Conservation (phyloP, 179 eudicot species). For the Corrigiola litoralis region DNA sequence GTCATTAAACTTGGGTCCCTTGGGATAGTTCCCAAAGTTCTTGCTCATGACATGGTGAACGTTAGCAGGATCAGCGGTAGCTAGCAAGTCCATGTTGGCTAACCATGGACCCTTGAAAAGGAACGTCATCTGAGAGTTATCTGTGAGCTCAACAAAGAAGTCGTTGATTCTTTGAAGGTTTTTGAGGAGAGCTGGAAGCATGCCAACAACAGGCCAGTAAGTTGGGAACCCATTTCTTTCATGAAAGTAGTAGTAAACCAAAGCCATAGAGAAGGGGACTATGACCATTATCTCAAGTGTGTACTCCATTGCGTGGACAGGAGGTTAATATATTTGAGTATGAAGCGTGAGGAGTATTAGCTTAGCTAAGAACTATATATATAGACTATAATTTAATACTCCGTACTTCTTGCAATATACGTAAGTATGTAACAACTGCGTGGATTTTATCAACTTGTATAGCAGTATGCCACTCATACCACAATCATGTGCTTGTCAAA, state of each 20-base stretch:
- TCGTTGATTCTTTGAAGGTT: slow-evolving; percentile 19
- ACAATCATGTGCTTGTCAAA: too few species aligned
- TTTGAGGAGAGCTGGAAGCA: slow-evolving; percentile 21
- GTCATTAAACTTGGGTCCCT: slow-evolving; percentile 31
- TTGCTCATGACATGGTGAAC: slow-evolving; percentile 36
- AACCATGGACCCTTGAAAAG: slow-evolving; percentile 42
- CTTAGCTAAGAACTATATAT: too few species aligned
- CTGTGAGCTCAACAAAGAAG: background rate
- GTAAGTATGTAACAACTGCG: too few species aligned
- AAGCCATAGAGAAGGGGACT: background rate
- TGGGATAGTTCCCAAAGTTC: slow-evolving; percentile 22
- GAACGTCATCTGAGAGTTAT: slow-evolving; percentile 19
- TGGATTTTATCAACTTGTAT: too few species aligned
- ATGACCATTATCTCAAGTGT: too few species aligned
- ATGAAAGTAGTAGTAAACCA: slow-evolving; percentile 1
- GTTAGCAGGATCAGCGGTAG: slow-evolving; percentile 37
- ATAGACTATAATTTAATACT: too few species aligned
- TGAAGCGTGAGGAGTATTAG: too few species aligned
- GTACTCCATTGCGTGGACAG: too few species aligned
- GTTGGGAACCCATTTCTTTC: slow-evolving; percentile 21
- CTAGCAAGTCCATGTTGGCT: slow-evolving; percentile 27
- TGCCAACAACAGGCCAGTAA: slow-evolving; percentile 34
- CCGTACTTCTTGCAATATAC: too few species aligned
- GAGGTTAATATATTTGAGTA: too few species aligned
- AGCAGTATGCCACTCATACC: too few species aligned